Conservation (phyloP, 2,329 filamentous ascomycete genomes). For the Beauveria australis region DNA sequence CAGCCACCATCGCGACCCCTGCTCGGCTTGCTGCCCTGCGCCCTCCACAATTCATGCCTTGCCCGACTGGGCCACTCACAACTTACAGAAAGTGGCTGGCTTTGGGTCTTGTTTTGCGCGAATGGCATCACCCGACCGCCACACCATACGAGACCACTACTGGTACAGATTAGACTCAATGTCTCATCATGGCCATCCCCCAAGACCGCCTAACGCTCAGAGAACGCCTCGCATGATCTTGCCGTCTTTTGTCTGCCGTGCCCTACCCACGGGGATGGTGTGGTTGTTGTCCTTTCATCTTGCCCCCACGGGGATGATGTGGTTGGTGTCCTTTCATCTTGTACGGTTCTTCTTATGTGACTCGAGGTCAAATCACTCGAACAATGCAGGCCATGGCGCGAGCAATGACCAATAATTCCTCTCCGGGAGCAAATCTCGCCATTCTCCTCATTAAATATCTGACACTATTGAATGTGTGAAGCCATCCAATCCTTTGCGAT, state of each 20-base stretch:
- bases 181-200: background rate
- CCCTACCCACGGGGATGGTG: background rate
- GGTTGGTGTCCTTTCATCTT: too few species aligned
- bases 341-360: too few species aligned
- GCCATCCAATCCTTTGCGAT: background rate
- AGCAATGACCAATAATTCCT: background rate
- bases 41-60: background rate
- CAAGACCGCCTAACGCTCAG: background rate
- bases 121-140: background rate
- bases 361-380: too few species aligned
- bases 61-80: background rate
- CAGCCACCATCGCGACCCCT: constrained; percentile 7
- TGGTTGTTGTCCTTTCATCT: too few species aligned
- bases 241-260: background rate
- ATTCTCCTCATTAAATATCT: background rate
- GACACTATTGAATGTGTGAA: background rate
- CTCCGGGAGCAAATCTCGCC: background rate
- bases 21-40: background rate
- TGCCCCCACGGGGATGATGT: background rate
- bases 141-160: background rate
- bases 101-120: background rate
- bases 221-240: background rate
- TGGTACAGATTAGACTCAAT: background rate
- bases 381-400: too few species aligned
- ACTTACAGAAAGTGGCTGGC: background rate